These are phyloP conservation scores for Huntiella bhutanensis DNA, from an alignment of 2,329 filamentous ascomycete species.

Conservation along the genomic window DNA sequence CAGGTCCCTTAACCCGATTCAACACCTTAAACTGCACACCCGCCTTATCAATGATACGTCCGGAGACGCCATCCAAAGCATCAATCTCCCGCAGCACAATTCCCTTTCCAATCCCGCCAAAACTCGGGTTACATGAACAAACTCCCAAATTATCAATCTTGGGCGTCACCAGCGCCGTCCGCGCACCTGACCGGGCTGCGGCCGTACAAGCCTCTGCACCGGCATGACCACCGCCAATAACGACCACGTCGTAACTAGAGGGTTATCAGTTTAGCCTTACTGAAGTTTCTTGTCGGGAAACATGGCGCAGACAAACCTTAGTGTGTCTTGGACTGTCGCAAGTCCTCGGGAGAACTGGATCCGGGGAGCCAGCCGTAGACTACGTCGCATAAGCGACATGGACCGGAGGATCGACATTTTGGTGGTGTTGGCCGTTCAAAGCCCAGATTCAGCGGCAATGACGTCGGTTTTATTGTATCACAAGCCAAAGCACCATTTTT, in stretches of 20 bases:
- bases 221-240: slow-evolving; percentile 90
- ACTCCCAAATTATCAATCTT: slow-evolving; percentile 76
- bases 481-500: not conserved
- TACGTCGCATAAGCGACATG: not conserved
- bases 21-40: slow-evolving; percentile 85
- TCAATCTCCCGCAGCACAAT: slow-evolving; percentile 92
- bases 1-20: slow-evolving; percentile 78
- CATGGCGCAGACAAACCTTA: not conserved
- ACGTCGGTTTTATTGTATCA: not conserved
- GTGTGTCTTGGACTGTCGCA: slow-evolving; percentile 1
- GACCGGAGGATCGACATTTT: slow-evolving; percentile 2
- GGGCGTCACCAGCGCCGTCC: slow-evolving; percentile 78
- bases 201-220: slow-evolving; percentile 87
- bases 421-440: not conserved
- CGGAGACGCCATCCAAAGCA: slow-evolving; percentile 77
- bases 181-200: slow-evolving; percentile 71
- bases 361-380: not conserved
- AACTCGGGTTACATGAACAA: slow-evolving; percentile 92
- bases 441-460: not conserved
- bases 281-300: no score
- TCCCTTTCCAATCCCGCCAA: slow-evolving; percentile 96
- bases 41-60: slow-evolving; percentile 77
- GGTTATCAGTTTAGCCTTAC: not conserved
- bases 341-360: not conserved
- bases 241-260: slow-evolving; percentile 63